phyloP scores from a whole-genome alignment of 768 basidiomycete genomes.

The Boletus sp. region DNA sequence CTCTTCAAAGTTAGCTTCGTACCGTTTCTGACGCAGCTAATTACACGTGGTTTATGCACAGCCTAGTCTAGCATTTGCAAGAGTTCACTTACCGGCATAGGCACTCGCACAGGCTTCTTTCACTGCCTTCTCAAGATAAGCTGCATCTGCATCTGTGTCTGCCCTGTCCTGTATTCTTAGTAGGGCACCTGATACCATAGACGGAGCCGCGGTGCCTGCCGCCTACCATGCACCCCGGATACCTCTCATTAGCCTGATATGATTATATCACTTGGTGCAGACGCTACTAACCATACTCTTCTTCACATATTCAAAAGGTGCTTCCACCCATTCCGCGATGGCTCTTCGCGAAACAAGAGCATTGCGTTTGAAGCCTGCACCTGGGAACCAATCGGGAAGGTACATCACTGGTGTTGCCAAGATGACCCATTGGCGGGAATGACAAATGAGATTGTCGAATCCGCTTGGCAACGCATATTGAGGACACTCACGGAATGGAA shows the following conservation, averaged over 20 bases:
- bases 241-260: too few relatives aligned
- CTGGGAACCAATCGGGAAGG: constrained; percentile 17
- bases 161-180: constrained; percentile 6
- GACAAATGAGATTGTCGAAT: too few relatives aligned
- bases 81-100: constrained; percentile 13
- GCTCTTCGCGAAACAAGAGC: constrained; percentile 7
- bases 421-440: too few relatives aligned
- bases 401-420: background rate
- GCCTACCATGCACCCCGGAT: background rate
- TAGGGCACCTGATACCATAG: constrained; percentile 24
- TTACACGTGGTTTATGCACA: constrained; percentile 1
- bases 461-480: too few relatives aligned
- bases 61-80: background rate
- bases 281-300: constrained; percentile 19
- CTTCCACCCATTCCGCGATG: constrained; percentile 1
- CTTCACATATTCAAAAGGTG: constrained; percentile 10
- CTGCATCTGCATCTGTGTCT: constrained; percentile 2
- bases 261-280: too few relatives aligned
- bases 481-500: constrained; percentile 17
- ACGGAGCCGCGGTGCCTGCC: too few relatives aligned
- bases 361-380: constrained; percentile 14
- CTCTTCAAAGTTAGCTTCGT: background rate
- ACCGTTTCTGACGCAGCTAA: constrained; percentile 27
- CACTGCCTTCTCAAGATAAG: background rate
- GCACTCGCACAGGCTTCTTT: constrained; percentile 20